Conservation (phyloP, 2,329 filamentous ascomycete species). For the Penicillium verrucosum region DNA sequence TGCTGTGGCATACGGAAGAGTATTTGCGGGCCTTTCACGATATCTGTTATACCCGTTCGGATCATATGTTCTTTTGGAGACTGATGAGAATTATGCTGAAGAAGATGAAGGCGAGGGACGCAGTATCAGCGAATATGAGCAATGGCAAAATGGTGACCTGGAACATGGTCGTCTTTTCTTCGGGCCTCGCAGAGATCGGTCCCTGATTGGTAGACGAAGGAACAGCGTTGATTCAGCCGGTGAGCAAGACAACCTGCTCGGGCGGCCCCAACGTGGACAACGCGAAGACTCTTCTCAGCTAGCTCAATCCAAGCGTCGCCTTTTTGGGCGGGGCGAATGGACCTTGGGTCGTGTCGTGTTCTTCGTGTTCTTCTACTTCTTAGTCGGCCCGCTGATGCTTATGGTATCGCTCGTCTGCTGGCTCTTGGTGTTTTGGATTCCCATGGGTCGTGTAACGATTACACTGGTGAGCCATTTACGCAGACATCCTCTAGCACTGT, state of each 20-base stretch:
- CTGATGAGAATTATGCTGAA: constrained; percentile 89
- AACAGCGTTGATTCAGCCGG: constrained; percentile 84
- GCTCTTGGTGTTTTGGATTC: constrained; percentile 96
- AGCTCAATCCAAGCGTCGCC: constrained; percentile 66
- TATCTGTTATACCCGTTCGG: constrained; percentile 97
- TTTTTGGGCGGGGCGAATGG: constrained; percentile 96
- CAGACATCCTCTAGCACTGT: constrained; percentile 85
- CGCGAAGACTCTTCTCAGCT: constrained; percentile 42
- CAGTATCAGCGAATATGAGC: constrained; percentile 97
- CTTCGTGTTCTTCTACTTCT: constrained; percentile 91
- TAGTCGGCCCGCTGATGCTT: constrained; percentile 82
- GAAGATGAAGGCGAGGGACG: constrained; percentile 94
- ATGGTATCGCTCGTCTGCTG: constrained; percentile 86
- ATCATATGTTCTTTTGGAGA: constrained; percentile 88
- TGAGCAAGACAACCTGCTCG: constrained; percentile 87
- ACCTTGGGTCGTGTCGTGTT: constrained; percentile 91
- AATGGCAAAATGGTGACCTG: constrained; percentile 96
- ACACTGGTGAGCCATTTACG: constrained; percentile 88
- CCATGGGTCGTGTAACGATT: constrained; percentile 93
- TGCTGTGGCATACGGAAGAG: constrained; percentile 77
- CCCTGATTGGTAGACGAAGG: constrained; percentile 79
- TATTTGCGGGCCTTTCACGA: constrained; percentile 76
- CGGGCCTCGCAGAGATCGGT: constrained; percentile 71
- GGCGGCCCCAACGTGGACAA: constrained; percentile 57
- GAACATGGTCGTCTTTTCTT: constrained; percentile 96